Percentiles rank a stretch among this genome's conserved stretches.
These are phyloP conservation scores for Starmerella vitae DNA, from an alignment of 805 yeast genomes.

Conservation along the genomic window DNA sequence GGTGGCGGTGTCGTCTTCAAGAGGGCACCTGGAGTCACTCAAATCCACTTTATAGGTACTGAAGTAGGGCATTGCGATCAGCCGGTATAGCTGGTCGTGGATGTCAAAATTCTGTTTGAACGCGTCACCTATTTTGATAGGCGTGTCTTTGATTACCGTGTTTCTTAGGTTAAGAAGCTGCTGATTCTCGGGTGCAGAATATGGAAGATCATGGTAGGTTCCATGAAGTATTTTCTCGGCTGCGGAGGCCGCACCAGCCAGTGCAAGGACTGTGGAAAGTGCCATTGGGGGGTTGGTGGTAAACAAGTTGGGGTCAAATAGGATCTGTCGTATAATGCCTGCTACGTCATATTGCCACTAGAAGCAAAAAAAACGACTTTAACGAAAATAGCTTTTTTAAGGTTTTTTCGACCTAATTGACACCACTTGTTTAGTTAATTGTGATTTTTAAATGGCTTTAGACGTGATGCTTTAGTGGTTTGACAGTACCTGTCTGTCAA, in stretches of 20 bases:
- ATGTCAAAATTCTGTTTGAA: slow-evolving; percentile 39
- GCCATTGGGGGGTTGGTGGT: too few species aligned
- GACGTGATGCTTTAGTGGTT: too few species aligned
- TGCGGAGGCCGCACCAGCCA: not conserved
- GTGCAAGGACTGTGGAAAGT: not conserved
- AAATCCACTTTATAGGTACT: slow-evolving; percentile 75
- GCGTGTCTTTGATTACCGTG: slow-evolving; percentile 17
- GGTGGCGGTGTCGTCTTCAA: slow-evolving; percentile 63
- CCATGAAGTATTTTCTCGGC: slow-evolving; percentile 6
- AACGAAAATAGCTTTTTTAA: not conserved
- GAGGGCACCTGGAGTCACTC: slow-evolving; percentile 59
- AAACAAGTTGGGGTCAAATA: too few species aligned
- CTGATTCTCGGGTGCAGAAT: slow-evolving; percentile 14
- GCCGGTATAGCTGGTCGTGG: slow-evolving; percentile 42
- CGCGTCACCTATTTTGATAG: slow-evolving; percentile 30
- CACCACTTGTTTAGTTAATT: too few species aligned
- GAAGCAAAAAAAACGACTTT: slow-evolving; percentile 3
- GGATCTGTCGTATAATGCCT: too few species aligned
- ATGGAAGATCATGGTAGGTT: slow-evolving; percentile 5
- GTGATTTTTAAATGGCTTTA: too few species aligned
- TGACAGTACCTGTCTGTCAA: too few species aligned
- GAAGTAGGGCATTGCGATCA: slow-evolving; percentile 70
- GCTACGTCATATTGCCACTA: too few species aligned
- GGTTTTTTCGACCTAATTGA: too few species aligned
- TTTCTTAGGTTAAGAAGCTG: slow-evolving; percentile 11